Conservation (phyloP, 441 rosid species). For the Populus hybrid region DNA sequence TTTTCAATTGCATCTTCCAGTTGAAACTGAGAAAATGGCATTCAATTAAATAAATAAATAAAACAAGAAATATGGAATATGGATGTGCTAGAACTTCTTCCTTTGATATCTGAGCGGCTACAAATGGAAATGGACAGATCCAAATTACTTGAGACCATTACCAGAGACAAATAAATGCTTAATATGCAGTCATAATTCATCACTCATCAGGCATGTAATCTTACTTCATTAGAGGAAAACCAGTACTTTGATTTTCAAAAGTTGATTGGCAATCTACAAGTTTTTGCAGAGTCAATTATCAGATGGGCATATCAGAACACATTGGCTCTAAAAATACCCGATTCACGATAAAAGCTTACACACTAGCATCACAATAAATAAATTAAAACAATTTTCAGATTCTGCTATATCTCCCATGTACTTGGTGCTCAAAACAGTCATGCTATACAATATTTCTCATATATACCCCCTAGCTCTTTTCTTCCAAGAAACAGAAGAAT, state of each 20-base stretch:
- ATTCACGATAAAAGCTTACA: neutral
- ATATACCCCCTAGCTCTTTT: neutral
- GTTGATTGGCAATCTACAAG: neutral
- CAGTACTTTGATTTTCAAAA: neutral
- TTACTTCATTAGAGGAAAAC: neutral
- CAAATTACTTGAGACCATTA: neutral
- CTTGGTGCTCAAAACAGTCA: neutral
- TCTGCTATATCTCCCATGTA: neutral
- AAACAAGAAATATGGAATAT: neutral
- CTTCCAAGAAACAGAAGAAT: neutral
- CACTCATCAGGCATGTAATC: neutral
- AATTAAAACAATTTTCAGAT: neutral
- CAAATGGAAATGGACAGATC: neutral
- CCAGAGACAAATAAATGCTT: neutral
- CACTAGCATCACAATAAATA: neutral
- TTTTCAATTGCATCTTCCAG: slow-evolving; percentile 87
- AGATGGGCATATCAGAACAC: neutral
- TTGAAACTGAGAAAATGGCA: slow-evolving; percentile 53
- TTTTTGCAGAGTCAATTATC: neutral
- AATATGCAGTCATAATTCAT: neutral
- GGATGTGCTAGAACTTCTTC: neutral
- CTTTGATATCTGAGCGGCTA: neutral
- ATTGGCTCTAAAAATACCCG: neutral
- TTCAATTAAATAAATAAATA: slow-evolving; percentile 8
- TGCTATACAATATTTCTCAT: neutral